Base-by-base conservation (phyloP, 768 basidiomycete genomes). In the Psilocybe cubensis region DNA sequence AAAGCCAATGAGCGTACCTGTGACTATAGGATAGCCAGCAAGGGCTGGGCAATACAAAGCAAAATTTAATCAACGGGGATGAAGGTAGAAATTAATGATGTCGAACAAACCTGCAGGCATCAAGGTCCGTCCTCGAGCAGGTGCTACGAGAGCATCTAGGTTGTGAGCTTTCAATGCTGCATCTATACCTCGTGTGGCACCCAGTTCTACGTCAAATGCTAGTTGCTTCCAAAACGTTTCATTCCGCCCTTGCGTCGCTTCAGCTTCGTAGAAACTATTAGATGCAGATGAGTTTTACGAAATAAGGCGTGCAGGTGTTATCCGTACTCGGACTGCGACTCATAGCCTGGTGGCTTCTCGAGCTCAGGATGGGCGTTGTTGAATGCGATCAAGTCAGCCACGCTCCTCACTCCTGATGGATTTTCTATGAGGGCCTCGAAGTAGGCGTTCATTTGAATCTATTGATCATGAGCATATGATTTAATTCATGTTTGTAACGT, bases 11-110 rank as follows among this genome's bases (percentile, higher is more conserved):
- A 38, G 8, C 82, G 61, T 44, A 83, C 86, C 85, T 21, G 87
- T 86, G 35, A 87, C 74, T 53, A 87, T 83, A 1, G 87, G 87
- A 60, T 87, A 88, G 7, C 86, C 87, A 5, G 84, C 83, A 53
- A 87, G 79, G 3, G 85, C 87, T 70, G 70, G 64, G 17, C 9
- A 51, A 3, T 49, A 14, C 4, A 12, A 17, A 23, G 2, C 4
- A 5, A 21, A 33, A 31, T 12, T 4, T 4, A 49, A 14, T 35
- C 8, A 29, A 4, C 12, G 8, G 31, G 14, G 3, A 33, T 1
- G 0, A 33, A 27, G 20, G 12, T 9, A 18, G 25, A 10, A 8
- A 28, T 45, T 14, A 11, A 31, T 25, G 40, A 6, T 10, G 62
- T 56, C 14, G n/a, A n/a, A 20, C 64, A 47, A 49, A 77, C 78